phyloP scores from a whole-genome alignment of 768 basidiomycete genomes.

The Lanmaoa rubissima region DNA sequence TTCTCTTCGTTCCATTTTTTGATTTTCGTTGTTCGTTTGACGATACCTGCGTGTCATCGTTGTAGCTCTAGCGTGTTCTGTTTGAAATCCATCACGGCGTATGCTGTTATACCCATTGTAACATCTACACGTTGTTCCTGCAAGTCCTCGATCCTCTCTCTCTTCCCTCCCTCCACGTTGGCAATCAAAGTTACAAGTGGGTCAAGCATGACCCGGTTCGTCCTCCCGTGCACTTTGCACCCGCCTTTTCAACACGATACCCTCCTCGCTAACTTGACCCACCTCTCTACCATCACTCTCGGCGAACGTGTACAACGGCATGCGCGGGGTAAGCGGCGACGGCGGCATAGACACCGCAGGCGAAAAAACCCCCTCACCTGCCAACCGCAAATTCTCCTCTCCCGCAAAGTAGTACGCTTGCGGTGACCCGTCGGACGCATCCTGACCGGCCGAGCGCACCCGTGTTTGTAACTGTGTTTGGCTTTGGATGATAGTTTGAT shows the following conservation, averaged over 20 bases:
- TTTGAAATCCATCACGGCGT: conserved; percentile 9
- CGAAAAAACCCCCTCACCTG: conserved; percentile 73
- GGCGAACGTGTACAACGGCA: conserved; percentile 18
- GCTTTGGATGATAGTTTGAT: neutral
- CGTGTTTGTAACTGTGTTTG: neutral
- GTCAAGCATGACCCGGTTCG: conserved; percentile 7
- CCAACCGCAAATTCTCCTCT: conserved; percentile 50
- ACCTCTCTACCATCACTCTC: conserved; percentile 10
- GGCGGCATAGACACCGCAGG: conserved; percentile 65
- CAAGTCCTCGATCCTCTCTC: neutral
- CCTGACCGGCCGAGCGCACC: neutral
- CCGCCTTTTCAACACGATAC: conserved; percentile 22
- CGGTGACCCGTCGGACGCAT: conserved; percentile 21
- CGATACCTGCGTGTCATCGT: conserved; percentile 9
- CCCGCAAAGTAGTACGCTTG: conserved; percentile 54
- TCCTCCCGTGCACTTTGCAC: conserved; percentile 2
- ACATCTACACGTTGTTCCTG: conserved; percentile 12
- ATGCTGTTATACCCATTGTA: conserved; percentile 17
- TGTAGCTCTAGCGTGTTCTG: conserved; percentile 27
- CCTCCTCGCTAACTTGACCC: conserved; percentile 9
- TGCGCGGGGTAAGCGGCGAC: conserved; percentile 56
- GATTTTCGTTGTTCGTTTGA: neutral
- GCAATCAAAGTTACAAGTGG: neutral
- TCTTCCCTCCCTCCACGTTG: no score
- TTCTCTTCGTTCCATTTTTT: neutral